Conservation (phyloP, 2,329 filamentous ascomycete genomes). For the Catunica adiposa region DNA sequence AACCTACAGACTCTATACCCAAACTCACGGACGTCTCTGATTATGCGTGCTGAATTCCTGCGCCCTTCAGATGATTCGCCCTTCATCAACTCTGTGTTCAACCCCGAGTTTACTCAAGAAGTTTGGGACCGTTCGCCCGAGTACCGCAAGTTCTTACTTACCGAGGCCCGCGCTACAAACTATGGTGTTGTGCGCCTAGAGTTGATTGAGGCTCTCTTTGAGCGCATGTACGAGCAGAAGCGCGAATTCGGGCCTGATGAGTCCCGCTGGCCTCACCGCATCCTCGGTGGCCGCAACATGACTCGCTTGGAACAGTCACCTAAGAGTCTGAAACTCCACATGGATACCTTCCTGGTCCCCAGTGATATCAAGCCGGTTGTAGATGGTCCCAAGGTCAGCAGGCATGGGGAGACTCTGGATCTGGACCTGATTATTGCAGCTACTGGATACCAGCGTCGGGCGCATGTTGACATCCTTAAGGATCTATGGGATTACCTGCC, state of each 20-base stretch:
- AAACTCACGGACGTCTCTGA: constrained; percentile 56
- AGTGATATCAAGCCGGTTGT: constrained; percentile 24
- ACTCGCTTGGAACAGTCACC: constrained; percentile 38
- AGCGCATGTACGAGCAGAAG: constrained; percentile 73
- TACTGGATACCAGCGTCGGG: constrained; percentile 67
- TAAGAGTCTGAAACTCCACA: constrained; percentile 37
- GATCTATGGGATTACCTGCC: constrained; percentile 51
- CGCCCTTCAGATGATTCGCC: constrained; percentile 89
- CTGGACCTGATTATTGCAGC: constrained; percentile 74
- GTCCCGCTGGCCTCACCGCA: constrained; percentile 63
- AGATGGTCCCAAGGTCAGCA: constrained; percentile 21
- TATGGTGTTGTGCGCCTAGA: constrained; percentile 88
- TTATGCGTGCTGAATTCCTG: constrained; percentile 71
- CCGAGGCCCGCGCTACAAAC: constrained; percentile 69
- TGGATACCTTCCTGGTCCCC: constrained; percentile 22
- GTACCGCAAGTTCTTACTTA: constrained; percentile 43
- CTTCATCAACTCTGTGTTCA: constrained; percentile 95
- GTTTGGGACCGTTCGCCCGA: constrained; percentile 52
- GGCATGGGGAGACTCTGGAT: constrained; percentile 43
- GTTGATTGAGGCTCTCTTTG: constrained; percentile 76
- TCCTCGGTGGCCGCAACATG: constrained; percentile 54
- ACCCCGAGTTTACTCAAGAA: constrained; percentile 65
- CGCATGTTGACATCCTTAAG: constrained; percentile 62
- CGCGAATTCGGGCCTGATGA: constrained; percentile 53
- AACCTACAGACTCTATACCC: constrained; percentile 72